Evolutionary conservation across 2,329 filamentous ascomycete genomes (phyloP), one percentile per base, ranked within the genome.

Genomic region (Diaporthe sp.): DNA sequence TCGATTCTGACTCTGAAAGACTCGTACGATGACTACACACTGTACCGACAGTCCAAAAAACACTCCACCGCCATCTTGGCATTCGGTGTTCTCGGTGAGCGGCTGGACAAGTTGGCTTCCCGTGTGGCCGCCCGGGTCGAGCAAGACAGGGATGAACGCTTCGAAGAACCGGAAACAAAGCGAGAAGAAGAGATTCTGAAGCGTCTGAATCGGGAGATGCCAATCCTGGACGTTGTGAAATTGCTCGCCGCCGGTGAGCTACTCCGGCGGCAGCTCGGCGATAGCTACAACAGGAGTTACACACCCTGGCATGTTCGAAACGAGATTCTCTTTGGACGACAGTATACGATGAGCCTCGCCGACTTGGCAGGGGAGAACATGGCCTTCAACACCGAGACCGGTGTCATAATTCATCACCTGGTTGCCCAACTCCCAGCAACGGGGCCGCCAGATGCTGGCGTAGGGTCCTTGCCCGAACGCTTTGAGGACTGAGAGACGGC

Each of bases 21-120:
- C 3, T 72, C 70, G 2, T 64, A 72, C 22, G 70, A 72, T n/a
- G 58, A 72, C 35, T 57, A 28, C 17, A 42, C 33, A 3, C 15
- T n/a, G 47, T 3, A 47, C 12, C 57, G 70, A 17, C 42, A 38
- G 15, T 72, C 7, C 4, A 8, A 13, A 3, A 72, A 72, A 60
- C 54, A 64, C n/a, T 28, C 70, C 40, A 25, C 3, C 1, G 15
- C 30, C 17, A 52, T 69, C n/a, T n/a, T 69, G 47, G 45, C 66
- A 1, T 55, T 54, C n/a, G 47, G 66, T 7, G 22, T 69, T 0
- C 33, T 69, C 9, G 66, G 50, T 4, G 25, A 55, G 4, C 9
- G 15, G 8, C 33, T 52, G 50, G 47, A 55, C 9, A 19, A 4
- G 10, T 10, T 69, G 47, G 47, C 60, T 13, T 7, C 0, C 7